Evolutionary conservation across 441 rosid genomes (phyloP), one percentile per base, ranked within the genome.

Genomic region (Hura crepitans): DNA sequence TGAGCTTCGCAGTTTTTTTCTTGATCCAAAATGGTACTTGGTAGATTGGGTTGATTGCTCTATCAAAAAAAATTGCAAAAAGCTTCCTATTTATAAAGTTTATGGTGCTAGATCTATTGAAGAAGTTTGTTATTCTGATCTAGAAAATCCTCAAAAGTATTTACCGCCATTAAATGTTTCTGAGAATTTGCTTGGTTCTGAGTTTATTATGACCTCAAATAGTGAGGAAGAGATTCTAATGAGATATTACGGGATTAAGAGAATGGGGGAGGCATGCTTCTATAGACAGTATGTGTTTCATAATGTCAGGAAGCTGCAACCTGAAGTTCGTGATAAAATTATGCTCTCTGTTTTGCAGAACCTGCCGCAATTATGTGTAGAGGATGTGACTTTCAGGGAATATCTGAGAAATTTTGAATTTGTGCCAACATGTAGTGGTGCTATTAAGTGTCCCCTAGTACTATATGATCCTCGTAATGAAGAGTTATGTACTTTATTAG

Each of bases 401-500:
- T 81, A 72, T 80, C 73, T 95, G 79, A 88, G 82, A 85, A 84
- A 78, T 72, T 84, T 95, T 84, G 98, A 89, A 76, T 95, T 95
- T 77, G 90, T 95, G 65, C 97, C 99, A 70, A 95, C 91, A 46
- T 65, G 65, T 66, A 77, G 77, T 72, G 97, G 97, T 76, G 68
- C 58, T 74, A 67, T 89, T 57, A 95, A 82, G 83, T 77, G 85
- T 77, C 97, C 99, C 68, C 76, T 82, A 74, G 85, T 75, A 68
- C 82, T 95, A 53, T 81, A 95, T 64, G 99, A 95, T 88, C 97
- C 97, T 78, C 97, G 99, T 65, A 85, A 85, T 75, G 97, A 88
- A 73, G 99, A 95, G 84, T 80, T 90, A 76, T 84, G 78, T 84
- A 94, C 90, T 81, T 84, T 95, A 80, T 80, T 95, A 62, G 96